Percentiles rank a stretch among this genome's conserved stretches.
phyloP scores from a whole-genome alignment of 78 protist species.

The Tieghemostelium lacteum region DNA sequence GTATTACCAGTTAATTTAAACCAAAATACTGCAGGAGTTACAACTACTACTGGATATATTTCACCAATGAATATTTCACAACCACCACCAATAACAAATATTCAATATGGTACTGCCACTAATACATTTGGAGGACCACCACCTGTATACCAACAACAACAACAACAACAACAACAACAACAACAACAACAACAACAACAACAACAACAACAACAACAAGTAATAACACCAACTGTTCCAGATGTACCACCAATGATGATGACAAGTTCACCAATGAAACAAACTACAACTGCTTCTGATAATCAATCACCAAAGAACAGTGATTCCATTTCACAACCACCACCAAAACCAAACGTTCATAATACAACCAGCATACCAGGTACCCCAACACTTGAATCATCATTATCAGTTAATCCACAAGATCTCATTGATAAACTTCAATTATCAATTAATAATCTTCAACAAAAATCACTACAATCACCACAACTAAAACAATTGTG shows the following conservation, averaged over 20 bases:
- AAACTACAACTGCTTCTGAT: not conserved
- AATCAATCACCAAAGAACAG: slow-evolving; percentile 23
- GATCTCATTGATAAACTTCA: slow-evolving; percentile 9
- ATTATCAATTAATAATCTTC: not conserved
- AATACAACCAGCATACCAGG: slow-evolving; percentile 18
- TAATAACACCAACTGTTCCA: slow-evolving; percentile 1
- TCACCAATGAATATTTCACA: slow-evolving; percentile 2
- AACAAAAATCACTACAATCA: not conserved
- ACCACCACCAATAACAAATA: slow-evolving; percentile 7
- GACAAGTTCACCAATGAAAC: not conserved
- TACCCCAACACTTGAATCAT: not conserved
- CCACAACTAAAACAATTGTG: slow-evolving; percentile 11
- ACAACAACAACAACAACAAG: not conserved
- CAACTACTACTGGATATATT: not conserved
- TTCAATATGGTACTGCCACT: not conserved
- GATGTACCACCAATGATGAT: slow-evolving; percentile 19
- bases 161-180: slow-evolving; percentile 27
- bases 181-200: not conserved
- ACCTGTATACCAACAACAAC: slow-evolving; percentile 30
- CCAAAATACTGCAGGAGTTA: too few relatives aligned
- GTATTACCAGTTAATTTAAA: not conserved
- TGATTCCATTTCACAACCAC: slow-evolving; percentile 3
- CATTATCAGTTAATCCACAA: not conserved
- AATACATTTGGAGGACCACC: slow-evolving; percentile 1
- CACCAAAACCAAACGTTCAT: slow-evolving; percentile 75